These are phyloP conservation scores for Abortiporus biennis DNA, from an alignment of 1,284 basidiomycete genomes.

Conservation along the genomic window DNA sequence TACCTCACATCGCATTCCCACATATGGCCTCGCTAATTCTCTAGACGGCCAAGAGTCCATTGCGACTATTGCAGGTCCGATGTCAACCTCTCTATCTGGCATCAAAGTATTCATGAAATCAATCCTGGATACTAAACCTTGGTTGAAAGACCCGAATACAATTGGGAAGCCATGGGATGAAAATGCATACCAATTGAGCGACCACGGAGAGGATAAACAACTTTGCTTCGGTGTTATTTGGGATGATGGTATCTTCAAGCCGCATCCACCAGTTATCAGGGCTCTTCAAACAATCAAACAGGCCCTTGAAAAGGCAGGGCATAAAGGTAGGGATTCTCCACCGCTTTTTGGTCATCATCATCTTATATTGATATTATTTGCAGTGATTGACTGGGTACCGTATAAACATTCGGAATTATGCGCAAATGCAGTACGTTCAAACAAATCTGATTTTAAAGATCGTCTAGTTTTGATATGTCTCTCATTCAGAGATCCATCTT, in stretches of 20 bases:
- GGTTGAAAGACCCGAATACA: slow-evolving; percentile 16
- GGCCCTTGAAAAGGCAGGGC: slow-evolving; percentile 40
- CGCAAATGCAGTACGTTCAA: slow-evolving; percentile 8
- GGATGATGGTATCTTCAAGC: slow-evolving; percentile 40
- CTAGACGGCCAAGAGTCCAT: slow-evolving; percentile 19
- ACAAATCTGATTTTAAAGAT: not conserved
- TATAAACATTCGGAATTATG: slow-evolving; percentile 11
- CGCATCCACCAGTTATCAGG: slow-evolving; percentile 44
- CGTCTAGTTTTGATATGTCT: not conserved
- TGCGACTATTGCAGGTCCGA: slow-evolving; percentile 13
- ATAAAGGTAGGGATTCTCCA: slow-evolving; percentile 25
- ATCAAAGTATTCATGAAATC: slow-evolving; percentile 14
- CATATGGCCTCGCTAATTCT: slow-evolving; percentile 16
- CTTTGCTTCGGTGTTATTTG: slow-evolving; percentile 36
- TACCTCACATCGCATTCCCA: slow-evolving; percentile 15
- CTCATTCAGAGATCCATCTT: slow-evolving; percentile 3
- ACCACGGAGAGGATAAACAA: slow-evolving; percentile 33
- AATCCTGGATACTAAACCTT: slow-evolving; percentile 15
- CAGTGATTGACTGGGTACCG: slow-evolving; percentile 15
- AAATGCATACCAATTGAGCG: slow-evolving; percentile 17
- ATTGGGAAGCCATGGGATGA: slow-evolving; percentile 18
- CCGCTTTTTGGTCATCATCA: not conserved
- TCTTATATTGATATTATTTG: slow-evolving; percentile 3
- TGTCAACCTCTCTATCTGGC: slow-evolving; percentile 16
- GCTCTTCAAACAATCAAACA: slow-evolving; percentile 39